A percentile compares a stretch with the other conserved stretches of the same genome.
Conservation (phyloP, 371 early-diverging fungal species). For the Mucor irregularis region DNA sequence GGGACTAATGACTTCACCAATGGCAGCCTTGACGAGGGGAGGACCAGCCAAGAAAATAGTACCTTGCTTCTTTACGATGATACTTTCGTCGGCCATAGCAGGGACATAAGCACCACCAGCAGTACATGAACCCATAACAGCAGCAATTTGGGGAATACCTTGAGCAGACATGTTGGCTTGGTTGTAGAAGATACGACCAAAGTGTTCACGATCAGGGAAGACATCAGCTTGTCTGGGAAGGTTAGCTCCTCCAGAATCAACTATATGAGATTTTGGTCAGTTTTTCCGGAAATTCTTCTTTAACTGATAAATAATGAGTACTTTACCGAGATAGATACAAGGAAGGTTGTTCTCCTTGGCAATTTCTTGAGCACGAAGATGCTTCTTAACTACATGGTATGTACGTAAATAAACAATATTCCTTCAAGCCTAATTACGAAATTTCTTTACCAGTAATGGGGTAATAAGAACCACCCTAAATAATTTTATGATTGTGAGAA, state of each 20-base stretch:
- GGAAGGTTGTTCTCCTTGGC: slow-evolving; percentile 94
- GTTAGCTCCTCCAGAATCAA: slow-evolving; percentile 97
- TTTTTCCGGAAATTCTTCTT: not conserved
- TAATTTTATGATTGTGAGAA: slow-evolving; percentile 34
- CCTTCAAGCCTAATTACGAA: not conserved
- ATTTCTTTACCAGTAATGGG: slow-evolving; percentile 74
- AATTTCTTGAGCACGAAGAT: slow-evolving; percentile 97
- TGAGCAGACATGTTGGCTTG: slow-evolving; percentile 87
- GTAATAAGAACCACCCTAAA: slow-evolving; percentile 95
- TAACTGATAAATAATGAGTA: not conserved
- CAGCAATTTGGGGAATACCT: slow-evolving; percentile 95
- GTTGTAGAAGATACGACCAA: slow-evolving; percentile 97
- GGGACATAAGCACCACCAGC: slow-evolving; percentile 99
- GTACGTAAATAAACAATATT: not conserved
- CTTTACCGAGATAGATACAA: slow-evolving; percentile 90
- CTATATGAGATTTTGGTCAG: slow-evolving; percentile 33
- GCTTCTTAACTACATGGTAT: slow-evolving; percentile 82
- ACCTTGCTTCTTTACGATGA: slow-evolving; percentile 95
- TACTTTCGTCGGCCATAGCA: slow-evolving; percentile 98
- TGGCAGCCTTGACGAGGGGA: slow-evolving; percentile 96
- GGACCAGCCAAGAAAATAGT: slow-evolving; percentile 98
- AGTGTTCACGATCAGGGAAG: slow-evolving; percentile 97
- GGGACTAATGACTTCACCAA: slow-evolving; percentile 93
- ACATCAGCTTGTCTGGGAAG: slow-evolving; percentile 95
- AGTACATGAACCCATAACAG: slow-evolving; percentile 98